phyloP scores from a whole-genome alignment of 495 filamentous ascomycete species.

The Podospora sp. region DNA sequence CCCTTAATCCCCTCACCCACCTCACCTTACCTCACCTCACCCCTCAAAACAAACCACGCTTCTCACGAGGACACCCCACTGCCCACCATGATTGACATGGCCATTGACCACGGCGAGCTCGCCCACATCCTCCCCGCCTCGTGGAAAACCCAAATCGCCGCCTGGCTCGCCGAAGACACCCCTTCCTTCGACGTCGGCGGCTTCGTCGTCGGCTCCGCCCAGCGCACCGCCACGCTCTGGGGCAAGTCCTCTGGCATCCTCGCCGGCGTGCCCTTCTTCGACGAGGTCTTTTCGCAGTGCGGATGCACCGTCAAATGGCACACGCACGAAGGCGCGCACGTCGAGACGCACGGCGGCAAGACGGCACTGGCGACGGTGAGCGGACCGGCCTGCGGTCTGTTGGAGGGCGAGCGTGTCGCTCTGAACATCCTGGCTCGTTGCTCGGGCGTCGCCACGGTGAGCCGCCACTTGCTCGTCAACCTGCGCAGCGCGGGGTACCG shows the following conservation, averaged over 20 bases:
- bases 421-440: conserved; percentile 90
- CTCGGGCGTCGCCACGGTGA: conserved; percentile 86
- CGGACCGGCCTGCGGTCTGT: conserved; percentile 80
- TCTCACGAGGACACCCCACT: not conserved
- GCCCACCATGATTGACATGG: conserved; percentile 39
- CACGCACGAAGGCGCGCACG: conserved; percentile 68
- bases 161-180: conserved; percentile 94
- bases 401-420: conserved; percentile 90
- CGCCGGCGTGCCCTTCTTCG: conserved; percentile 92
- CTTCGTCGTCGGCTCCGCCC: conserved; percentile 85
- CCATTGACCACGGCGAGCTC: conserved; percentile 68
- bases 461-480: conserved; percentile 50
- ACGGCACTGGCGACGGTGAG: conserved; percentile 75
- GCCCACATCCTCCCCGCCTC: conserved; percentile 81
- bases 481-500: conserved; percentile 67
- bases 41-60: not conserved
- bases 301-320: conserved; percentile 92
- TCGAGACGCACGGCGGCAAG: conserved; percentile 54
- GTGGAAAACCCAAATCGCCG: conserved; percentile 76
- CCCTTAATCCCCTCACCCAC: not conserved
- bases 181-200: conserved; percentile 96
- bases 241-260: conserved; percentile 88
- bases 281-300: conserved; percentile 88
- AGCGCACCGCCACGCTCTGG: conserved; percentile 77
- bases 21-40: not conserved